Conservation (phyloP, 371 early-diverging fungal species). For the Mucor piriformis region DNA sequence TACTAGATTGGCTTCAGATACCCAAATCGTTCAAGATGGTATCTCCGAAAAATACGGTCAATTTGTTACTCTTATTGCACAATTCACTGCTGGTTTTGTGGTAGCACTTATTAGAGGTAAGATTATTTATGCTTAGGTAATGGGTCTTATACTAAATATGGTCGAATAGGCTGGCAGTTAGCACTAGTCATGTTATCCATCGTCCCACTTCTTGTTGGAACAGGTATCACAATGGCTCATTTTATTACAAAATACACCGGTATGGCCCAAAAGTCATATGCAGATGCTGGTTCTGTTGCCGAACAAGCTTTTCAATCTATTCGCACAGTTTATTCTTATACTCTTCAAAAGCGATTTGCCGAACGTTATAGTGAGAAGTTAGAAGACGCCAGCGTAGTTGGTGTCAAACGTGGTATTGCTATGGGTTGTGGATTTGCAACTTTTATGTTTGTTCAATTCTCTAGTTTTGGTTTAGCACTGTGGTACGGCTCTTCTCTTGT, state of each 20-base stretch:
- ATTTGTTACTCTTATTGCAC: slow-evolving; percentile 60
- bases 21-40: slow-evolving; percentile 81
- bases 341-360: slow-evolving; percentile 71
- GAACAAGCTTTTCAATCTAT: slow-evolving; percentile 80
- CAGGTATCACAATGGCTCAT: slow-evolving; percentile 67
- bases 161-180: slow-evolving; percentile 68
- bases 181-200: slow-evolving; percentile 72
- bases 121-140: not conserved
- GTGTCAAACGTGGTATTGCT: slow-evolving; percentile 55
- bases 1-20: slow-evolving; percentile 73
- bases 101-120: slow-evolving; percentile 70
- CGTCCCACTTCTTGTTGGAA: slow-evolving; percentile 59
- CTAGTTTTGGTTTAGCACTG: slow-evolving; percentile 74
- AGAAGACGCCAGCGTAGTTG: slow-evolving; percentile 55
- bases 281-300: slow-evolving; percentile 47
- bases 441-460: slow-evolving; percentile 65
- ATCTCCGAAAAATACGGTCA: slow-evolving; percentile 82
- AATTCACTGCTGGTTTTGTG: slow-evolving; percentile 20
- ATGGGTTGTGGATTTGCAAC: slow-evolving; percentile 62
- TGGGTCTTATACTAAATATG: not conserved
- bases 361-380: slow-evolving; percentile 62
- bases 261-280: slow-evolving; percentile 39
- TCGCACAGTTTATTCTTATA: slow-evolving; percentile 87
- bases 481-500: slow-evolving; percentile 77
- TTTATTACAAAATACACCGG: slow-evolving; percentile 58